Base-by-base conservation (phyloP, 2,329 filamentous ascomycete genomes). In the Xylariales sp. region DNA sequence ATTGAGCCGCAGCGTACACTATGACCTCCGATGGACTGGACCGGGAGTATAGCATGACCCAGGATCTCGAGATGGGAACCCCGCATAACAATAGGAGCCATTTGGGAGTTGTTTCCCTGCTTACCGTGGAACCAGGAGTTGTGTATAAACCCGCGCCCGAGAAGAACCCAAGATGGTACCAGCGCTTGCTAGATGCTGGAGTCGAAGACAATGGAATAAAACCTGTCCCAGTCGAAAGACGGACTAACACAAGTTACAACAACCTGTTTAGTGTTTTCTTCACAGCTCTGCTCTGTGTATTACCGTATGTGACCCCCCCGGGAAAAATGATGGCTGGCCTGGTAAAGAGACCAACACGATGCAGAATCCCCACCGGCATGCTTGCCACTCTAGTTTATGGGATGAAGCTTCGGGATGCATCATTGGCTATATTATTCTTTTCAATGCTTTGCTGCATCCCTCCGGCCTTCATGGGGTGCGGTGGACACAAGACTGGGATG, bases 211-310 rank as follows among this genome's bases (percentile, higher is more conserved):
- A 72, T 42, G 78, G 78, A 4, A 67, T 78, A 48, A 67, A 65
- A 40, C 78, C 78, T 1, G 72, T 82, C 16, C 71, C 75, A 1
- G 43, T 69, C 16, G 69, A 76, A 38, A 61, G 74, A 43, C 64
- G 77, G 29, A 78, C 67, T 2, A 66, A 74, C 43, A 76, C 62
- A 7, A 62, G 66, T 24, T 74, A 74, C 46, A 65, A 65, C 54
- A 74, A 76, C 43, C 62, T 81, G 31, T 81, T 81, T 50, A 78
- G 75, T 4, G 62, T 81, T 17, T 80, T 78, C 65, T 77, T 79
- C 50, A 76, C 72, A 15, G 69, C 76, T 42, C 67, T 76, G 40
- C 62, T 74, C 29, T 78, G 73, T 49, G 63, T 78, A 6, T 51
- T 81, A 21, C 76, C 77, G 76, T 80, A 52, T 56, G 74, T 65